phyloP scores from a whole-genome alignment of 129 eudicot species.

The Artemisia argyi region DNA sequence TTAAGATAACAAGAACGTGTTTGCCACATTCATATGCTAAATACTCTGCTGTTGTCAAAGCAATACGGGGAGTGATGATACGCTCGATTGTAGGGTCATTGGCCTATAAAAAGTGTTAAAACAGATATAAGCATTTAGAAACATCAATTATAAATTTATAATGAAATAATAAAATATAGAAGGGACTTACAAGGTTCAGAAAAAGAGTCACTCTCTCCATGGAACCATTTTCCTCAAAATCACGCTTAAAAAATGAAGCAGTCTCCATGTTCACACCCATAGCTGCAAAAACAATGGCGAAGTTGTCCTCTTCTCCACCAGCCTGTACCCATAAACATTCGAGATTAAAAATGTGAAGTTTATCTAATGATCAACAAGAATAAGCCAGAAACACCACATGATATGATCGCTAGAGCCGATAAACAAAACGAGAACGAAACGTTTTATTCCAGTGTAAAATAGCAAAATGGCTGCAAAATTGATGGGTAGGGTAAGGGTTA shows the following conservation, averaged over 20 bases:
- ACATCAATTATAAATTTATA: background rate
- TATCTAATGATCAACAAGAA: background rate
- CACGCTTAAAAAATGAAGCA: slow-evolving; percentile 97
- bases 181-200: slow-evolving; percentile 68
- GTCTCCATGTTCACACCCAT: slow-evolving; percentile 99
- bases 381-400: background rate
- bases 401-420: background rate
- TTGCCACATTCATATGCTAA: slow-evolving; percentile 99
- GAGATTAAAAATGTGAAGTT: background rate
- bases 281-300: slow-evolving; percentile 99
- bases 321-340: slow-evolving; percentile 19
- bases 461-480: background rate
- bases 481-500: no score
- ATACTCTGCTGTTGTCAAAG: slow-evolving; percentile 97
- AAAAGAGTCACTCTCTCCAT: slow-evolving; percentile 99
- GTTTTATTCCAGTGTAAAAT: background rate
- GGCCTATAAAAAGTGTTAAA: slow-evolving; percentile 52
- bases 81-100: slow-evolving; percentile 99
- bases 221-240: slow-evolving; percentile 99
- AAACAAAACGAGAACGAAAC: background rate
- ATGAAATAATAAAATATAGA: background rate
- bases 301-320: slow-evolving; percentile 93
- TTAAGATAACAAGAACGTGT: slow-evolving; percentile 96
- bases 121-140: slow-evolving; percentile 8
- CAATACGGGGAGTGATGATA: slow-evolving; percentile 96